Evolutionary conservation across 768 basidiomycete species (phyloP), one percentile per base, ranked within the genome.

Genomic region (Termitomyces bulborhizus): DNA sequence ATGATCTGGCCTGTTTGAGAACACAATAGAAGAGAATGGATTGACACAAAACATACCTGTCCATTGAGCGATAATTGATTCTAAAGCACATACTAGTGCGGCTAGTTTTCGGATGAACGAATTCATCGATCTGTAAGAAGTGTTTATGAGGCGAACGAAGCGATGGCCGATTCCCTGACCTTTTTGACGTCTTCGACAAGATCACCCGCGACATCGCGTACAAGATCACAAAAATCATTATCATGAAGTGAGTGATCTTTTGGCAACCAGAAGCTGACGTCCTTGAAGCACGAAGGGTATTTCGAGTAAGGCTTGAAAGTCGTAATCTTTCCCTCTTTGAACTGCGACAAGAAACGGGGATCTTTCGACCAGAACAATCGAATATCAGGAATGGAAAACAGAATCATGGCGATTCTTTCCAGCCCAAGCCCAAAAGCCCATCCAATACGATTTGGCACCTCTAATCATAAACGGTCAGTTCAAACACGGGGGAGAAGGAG

Each of bases 381-480:
- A 66, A 99, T 98, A 69, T 99, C 97, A 8, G 96, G 97, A 51
- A 99, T 96, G 13, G 86, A 87, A 73, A 88, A 98, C 46, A 99
- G 82, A 57, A 98, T 84, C 97, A 99, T 99, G 15, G 95, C 93
- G 60, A 98, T 95, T 32, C 97, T 84, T 66, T 99, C 97, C 43
- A 99, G 79, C 4, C 97, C 97, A 51, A 99, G 85, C 26, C 97
- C 97, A 65, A 98, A 98, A 0, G 97, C 97, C 96, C 97, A 99
- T 27, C 94, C 93, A 62, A 93, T 83, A 66, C 96, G 95, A 65
- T 90, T 73, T 1, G 79, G 73, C 2, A 96, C 83, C 58, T 81
- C 96, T 90, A 61, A 24, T 37, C 5, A 13, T 7, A 13, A 5
- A 8, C 1, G 3, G 11, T 29, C 15, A 18, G 12, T 13, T 11